Base-by-base conservation (phyloP, 441 rosid genomes). In the Erodium texanum region DNA sequence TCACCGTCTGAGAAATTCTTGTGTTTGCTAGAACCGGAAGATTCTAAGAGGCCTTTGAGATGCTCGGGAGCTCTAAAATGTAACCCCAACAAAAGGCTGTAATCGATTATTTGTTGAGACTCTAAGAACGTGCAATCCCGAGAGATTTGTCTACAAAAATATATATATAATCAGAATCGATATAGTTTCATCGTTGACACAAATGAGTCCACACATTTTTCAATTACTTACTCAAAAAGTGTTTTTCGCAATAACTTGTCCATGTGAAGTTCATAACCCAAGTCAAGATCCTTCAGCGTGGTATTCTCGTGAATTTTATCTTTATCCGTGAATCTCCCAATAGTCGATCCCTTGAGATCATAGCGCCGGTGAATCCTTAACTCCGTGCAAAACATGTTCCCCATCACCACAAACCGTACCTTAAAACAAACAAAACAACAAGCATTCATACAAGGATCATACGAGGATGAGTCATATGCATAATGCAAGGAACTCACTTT, bases 371-470 rank as follows among this genome's bases (percentile, higher is more conserved):
- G 99, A 78, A 94, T 94, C 80, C 86, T 82, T 69, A 92, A 76
- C 69, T 92, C 97, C 66, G 99, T 94, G 89, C 97, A 94, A 77
- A 94, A 94, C 99, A 94, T 94, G 78, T 92, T 94, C 64, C 99
- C 99, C 99, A 94, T 94, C 74, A 94, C 97, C 83, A 94, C 92
- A 80, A 94, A 94, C 41, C 88, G 89, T 67, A 92, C 97, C 99
- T 94, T 66, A 71, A 56, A 70, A 72, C 68, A 66, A 66, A 65
- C 18, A 67, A 68, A 66, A 43, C 15, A 43, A 4, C 50, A 43
- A 43, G 50, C 50, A 43, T 43, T 43, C 50, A 43, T 43, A 43
- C 50, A 12, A 43, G 50, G 50, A 38, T 38, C 4, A 27, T 1
- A 1, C 32, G 4, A 1, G 32, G n/a, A n/a, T n/a, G n/a, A n/a